These are phyloP conservation scores for Rheum nobile DNA, from an alignment of 148 eudicot genomes.

Conservation along the genomic window DNA sequence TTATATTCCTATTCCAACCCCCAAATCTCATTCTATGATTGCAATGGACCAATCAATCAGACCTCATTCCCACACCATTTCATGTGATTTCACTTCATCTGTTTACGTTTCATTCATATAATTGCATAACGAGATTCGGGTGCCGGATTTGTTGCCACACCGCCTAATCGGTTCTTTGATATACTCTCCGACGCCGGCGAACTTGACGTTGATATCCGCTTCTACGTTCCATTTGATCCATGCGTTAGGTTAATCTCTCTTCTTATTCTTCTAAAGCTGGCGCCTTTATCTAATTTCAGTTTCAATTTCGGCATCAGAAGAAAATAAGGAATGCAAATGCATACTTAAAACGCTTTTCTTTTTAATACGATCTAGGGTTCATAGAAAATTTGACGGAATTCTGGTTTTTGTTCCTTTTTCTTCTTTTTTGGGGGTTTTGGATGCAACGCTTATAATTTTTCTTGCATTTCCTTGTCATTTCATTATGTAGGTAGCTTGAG, in stretches of 20 bases:
- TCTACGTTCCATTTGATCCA: not conserved
- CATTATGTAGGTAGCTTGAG: not conserved
- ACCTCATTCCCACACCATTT: not conserved
- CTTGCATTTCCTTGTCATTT: not conserved
- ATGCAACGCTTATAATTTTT: not conserved
- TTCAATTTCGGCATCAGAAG: not conserved
- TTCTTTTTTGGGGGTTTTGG: not conserved
- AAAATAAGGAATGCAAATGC: not conserved
- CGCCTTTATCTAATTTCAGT: not conserved
- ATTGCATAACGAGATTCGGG: not conserved
- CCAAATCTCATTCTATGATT: not conserved
- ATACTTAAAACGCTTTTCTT: not conserved
- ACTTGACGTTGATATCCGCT: not conserved
- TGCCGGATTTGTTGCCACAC: not conserved
- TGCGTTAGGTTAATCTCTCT: not conserved
- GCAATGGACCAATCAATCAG: not conserved
- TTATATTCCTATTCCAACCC: constrained; percentile 8
- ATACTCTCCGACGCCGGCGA: not conserved
- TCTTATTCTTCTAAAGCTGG: not conserved
- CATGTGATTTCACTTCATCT: not conserved
- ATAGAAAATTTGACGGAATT: not conserved
- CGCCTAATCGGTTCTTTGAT: not conserved
- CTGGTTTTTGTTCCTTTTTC: not conserved
- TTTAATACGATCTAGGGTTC: not conserved
- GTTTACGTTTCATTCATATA: not conserved